Conservation (phyloP, 2,329 filamentous ascomycete genomes). For the Cytospora chrysosperma region DNA sequence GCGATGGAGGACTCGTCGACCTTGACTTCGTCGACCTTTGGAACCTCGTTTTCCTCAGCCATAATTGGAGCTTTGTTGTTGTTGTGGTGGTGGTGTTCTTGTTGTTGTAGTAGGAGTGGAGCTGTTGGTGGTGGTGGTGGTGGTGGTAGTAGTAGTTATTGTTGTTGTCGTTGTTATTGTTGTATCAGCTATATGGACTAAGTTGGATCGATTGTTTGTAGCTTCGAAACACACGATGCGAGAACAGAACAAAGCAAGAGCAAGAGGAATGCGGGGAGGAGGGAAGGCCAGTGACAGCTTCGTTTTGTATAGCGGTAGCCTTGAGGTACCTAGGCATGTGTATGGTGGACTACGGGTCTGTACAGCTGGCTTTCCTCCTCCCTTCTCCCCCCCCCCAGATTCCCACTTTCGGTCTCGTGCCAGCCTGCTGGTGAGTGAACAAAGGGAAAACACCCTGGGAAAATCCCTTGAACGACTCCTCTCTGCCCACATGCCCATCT, state of each 20-base stretch:
- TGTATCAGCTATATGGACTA: no score
- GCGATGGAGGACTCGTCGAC: conserved; percentile 61
- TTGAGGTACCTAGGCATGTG: no score
- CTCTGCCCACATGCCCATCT: neutral
- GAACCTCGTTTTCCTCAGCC: conserved; percentile 48
- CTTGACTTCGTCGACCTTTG: conserved; percentile 44
- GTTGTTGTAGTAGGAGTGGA: no score
- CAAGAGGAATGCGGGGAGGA: neutral
- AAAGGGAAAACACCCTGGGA: no score
- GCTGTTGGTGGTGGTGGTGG: no score
- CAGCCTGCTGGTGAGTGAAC: neutral
- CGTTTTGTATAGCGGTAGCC: neutral
- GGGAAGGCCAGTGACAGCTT: neutral
- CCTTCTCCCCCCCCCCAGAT: neutral
- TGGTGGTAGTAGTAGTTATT: no score
- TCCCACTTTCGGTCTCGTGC: no score
- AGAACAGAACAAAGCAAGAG: neutral
- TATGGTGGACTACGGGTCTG: neutral
- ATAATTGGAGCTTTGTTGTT: conserved; percentile 32
- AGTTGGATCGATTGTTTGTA: no score
- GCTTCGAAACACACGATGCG: neutral
- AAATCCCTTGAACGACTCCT: neutral
- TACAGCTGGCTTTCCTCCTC: neutral
- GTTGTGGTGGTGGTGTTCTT: neutral
- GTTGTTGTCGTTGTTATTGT: no score